Conservation (phyloP, 768 basidiomycete species). For the Lactarius akahatsu region DNA sequence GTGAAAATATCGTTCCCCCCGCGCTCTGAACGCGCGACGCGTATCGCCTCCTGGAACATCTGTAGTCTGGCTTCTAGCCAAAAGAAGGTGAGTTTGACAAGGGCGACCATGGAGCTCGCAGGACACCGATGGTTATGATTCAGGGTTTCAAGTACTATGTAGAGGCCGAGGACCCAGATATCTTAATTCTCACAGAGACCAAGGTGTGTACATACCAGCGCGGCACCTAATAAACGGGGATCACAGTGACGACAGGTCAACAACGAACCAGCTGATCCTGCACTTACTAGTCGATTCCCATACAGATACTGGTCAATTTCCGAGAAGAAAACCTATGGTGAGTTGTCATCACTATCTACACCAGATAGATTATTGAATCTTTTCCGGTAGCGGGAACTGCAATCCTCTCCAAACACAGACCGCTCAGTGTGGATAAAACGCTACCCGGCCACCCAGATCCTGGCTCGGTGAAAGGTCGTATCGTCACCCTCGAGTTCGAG, state of each 20-base stretch:
- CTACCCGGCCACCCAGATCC: slow-evolving; percentile 78
- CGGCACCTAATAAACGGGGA: neutral
- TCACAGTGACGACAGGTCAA: slow-evolving; percentile 54
- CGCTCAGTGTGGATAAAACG: slow-evolving; percentile 59
- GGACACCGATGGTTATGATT: neutral
- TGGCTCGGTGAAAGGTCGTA: slow-evolving; percentile 65
- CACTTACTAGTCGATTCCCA: slow-evolving; percentile 58
- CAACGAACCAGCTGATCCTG: slow-evolving; percentile 59
- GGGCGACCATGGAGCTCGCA: neutral
- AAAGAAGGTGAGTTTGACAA: slow-evolving; percentile 59
- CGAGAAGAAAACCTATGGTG: slow-evolving; percentile 76
- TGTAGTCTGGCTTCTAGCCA: slow-evolving; percentile 71
- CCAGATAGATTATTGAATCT: slow-evolving; percentile 5
- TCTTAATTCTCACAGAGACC: slow-evolving; percentile 83
- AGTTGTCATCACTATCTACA: slow-evolving; percentile 28
- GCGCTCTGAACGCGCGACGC: slow-evolving; percentile 45
- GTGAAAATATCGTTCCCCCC: slow-evolving; percentile 56
- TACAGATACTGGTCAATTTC: slow-evolving; percentile 76
- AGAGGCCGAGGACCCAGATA: slow-evolving; percentile 83
- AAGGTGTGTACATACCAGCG: slow-evolving; percentile 48
- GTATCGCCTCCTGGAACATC: slow-evolving; percentile 77
- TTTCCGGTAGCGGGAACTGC: slow-evolving; percentile 67
- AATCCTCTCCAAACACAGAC: slow-evolving; percentile 73
- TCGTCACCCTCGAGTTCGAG: slow-evolving; percentile 79
- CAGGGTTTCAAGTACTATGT: slow-evolving; percentile 82